Percentiles rank a stretch among this genome's conserved stretches.
phyloP scores from a whole-genome alignment of 345 rosid species.

The Corymbia maculata region DNA sequence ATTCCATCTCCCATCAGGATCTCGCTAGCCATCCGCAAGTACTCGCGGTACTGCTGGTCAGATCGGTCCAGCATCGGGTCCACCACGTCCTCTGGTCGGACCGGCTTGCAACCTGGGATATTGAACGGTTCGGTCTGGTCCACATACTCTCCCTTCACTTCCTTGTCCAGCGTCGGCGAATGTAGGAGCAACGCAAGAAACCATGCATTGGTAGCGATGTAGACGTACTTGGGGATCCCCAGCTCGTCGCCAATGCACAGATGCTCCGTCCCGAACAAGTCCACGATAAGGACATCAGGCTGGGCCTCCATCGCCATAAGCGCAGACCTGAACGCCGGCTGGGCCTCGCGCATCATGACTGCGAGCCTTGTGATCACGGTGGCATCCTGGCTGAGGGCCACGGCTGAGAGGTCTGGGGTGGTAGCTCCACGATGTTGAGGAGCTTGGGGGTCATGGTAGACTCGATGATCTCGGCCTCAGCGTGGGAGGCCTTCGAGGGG shows the following conservation, averaged over 20 bases:
- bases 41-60: slow-evolving; percentile 4
- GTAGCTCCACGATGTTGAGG: slow-evolving; percentile 15
- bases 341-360: slow-evolving; percentile 23
- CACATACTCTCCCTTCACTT: slow-evolving; percentile 28
- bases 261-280: slow-evolving; percentile 29
- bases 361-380: neutral
- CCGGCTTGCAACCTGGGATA: slow-evolving; percentile 45
- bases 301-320: slow-evolving; percentile 7
- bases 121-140: slow-evolving; percentile 13
- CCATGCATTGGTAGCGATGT: slow-evolving; percentile 34
- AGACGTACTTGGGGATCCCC: slow-evolving; percentile 21
- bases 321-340: slow-evolving; percentile 6
- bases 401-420: slow-evolving; percentile 17
- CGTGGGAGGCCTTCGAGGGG: neutral
- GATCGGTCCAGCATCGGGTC: slow-evolving; percentile 25
- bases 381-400: slow-evolving; percentile 35
- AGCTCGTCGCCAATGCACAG: slow-evolving; percentile 28
- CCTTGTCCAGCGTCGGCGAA: slow-evolving; percentile 2
- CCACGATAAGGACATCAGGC: slow-evolving; percentile 42
- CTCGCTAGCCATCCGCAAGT: slow-evolving; percentile 3
- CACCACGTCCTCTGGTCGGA: slow-evolving; percentile 29
- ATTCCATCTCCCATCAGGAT: slow-evolving; percentile 32
- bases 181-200: slow-evolving; percentile 19
- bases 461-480: slow-evolving; percentile 14
- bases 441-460: slow-evolving; percentile 6